phyloP scores from a whole-genome alignment of 495 filamentous ascomycete genomes.

The Trichodelitschia bisporula region DNA sequence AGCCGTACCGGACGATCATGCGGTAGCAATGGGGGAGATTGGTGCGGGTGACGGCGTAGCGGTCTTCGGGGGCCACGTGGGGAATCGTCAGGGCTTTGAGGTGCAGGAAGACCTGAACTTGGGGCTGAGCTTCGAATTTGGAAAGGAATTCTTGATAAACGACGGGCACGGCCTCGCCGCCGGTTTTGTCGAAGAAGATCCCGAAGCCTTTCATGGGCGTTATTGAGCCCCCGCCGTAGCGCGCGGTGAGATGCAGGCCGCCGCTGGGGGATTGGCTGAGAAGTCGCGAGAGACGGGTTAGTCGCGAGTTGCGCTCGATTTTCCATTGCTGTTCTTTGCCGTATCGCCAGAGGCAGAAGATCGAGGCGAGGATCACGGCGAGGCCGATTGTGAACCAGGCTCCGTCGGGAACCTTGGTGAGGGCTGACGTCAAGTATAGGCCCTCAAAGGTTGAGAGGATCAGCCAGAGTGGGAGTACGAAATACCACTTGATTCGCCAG shows the following conservation, averaged over 20 bases:
- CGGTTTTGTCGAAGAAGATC: conserved; percentile 14
- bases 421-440: conserved; percentile 34
- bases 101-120: conserved; percentile 13
- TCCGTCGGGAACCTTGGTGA: conserved; percentile 43
- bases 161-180: conserved; percentile 8
- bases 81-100: conserved; percentile 10
- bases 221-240: conserved; percentile 6
- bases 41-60: conserved; percentile 20
- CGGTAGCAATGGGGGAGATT: conserved; percentile 34
- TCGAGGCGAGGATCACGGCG: conserved; percentile 24
- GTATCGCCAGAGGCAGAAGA: conserved; percentile 45
- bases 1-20: conserved; percentile 39
- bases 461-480: conserved; percentile 34
- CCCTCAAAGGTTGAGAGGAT: conserved; percentile 34
- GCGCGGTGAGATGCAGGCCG: conserved; percentile 4
- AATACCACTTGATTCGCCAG: conserved; percentile 29
- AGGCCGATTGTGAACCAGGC: conserved; percentile 54
- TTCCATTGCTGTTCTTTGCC: conserved; percentile 51
- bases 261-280: no score
- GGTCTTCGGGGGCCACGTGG: conserved; percentile 18
- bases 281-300: no score
- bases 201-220: conserved; percentile 9
- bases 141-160: conserved; percentile 11
- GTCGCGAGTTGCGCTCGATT: no score
- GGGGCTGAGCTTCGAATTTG: conserved; percentile 8